These are phyloP conservation scores for Suillus lakei DNA, from an alignment of 768 basidiomycete species.

Conservation along the genomic window DNA sequence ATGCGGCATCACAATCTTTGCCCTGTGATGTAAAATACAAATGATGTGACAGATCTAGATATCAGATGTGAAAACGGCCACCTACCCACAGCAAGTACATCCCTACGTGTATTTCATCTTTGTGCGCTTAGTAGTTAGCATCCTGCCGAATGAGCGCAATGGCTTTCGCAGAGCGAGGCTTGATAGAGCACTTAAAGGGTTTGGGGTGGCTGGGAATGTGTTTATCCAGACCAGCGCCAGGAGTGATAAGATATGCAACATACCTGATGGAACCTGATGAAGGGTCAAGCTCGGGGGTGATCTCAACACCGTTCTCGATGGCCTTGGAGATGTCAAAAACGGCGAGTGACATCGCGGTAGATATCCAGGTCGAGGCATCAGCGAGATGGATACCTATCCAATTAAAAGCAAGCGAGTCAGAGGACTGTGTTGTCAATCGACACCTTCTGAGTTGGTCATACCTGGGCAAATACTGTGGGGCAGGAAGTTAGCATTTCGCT, in stretches of 20 bases:
- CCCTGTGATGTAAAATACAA: too few species aligned
- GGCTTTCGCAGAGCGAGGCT: slow-evolving; percentile 55
- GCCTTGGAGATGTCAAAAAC: slow-evolving; percentile 46
- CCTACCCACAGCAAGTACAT: too few species aligned
- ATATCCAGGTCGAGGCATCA: slow-evolving; percentile 46
- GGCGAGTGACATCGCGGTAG: slow-evolving; percentile 44
- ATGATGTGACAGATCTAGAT: too few species aligned
- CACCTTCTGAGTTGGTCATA: too few species aligned
- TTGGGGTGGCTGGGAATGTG: neutral
- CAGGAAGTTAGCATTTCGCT: slow-evolving; percentile 10
- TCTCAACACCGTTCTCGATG: slow-evolving; percentile 40
- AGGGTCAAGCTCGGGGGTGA: slow-evolving; percentile 53
- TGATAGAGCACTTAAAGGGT: slow-evolving; percentile 53
- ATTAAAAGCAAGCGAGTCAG: too few species aligned
- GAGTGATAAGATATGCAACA: neutral
- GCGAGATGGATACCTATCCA: slow-evolving; percentile 49
- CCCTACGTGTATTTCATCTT: too few species aligned
- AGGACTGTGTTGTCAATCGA: too few species aligned
- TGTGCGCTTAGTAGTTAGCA: slow-evolving; percentile 18
- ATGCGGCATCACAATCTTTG: too few species aligned
- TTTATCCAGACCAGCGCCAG: neutral
- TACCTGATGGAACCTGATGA: slow-evolving; percentile 63
- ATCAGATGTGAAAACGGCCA: too few species aligned
- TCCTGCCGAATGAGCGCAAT: slow-evolving; percentile 50
- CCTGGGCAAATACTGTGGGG: slow-evolving; percentile 12